These are phyloP conservation scores for Trapa bicornis DNA, from an alignment of 345 rosid species.

Conservation along the genomic window DNA sequence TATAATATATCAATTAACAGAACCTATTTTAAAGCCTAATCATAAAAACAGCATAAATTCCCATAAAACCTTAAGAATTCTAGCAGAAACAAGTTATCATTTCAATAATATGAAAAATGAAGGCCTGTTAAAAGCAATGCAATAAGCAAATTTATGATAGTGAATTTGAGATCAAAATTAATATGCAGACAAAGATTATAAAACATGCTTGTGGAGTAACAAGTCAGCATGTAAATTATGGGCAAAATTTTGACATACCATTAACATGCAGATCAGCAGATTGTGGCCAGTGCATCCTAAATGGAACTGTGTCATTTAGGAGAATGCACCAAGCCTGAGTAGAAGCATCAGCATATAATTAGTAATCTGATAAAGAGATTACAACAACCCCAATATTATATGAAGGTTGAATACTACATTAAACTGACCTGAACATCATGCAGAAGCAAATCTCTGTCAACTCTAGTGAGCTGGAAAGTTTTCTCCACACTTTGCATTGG, in stretches of 20 bases:
- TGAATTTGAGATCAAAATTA: not conserved
- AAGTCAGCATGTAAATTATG: not conserved
- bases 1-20: no score
- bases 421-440: slow-evolving; percentile 73
- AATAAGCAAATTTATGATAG: slow-evolving; percentile 17
- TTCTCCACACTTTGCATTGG: slow-evolving; percentile 59
- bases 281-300: slow-evolving; percentile 99
- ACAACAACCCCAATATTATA: not conserved
- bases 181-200: not conserved
- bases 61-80: no score
- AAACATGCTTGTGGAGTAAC: not conserved
- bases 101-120: no score
- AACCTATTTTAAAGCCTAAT: no score
- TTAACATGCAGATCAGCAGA: slow-evolving; percentile 81
- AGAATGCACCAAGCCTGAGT: slow-evolving; percentile 97
- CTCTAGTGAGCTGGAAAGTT: slow-evolving; percentile 58
- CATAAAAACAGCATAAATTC: no score
- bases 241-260: slow-evolving; percentile 40
- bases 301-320: slow-evolving; percentile 86
- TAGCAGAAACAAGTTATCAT: no score
- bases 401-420: not conserved
- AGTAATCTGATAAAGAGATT: slow-evolving; percentile 5
- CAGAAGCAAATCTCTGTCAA: slow-evolving; percentile 52
- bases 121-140: slow-evolving; percentile 52
- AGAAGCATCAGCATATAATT: slow-evolving; percentile 1